Percentiles rank a stretch among this genome's conserved stretches.
Conservation (phyloP, 148 eudicot species). For the Camellia japonica region DNA sequence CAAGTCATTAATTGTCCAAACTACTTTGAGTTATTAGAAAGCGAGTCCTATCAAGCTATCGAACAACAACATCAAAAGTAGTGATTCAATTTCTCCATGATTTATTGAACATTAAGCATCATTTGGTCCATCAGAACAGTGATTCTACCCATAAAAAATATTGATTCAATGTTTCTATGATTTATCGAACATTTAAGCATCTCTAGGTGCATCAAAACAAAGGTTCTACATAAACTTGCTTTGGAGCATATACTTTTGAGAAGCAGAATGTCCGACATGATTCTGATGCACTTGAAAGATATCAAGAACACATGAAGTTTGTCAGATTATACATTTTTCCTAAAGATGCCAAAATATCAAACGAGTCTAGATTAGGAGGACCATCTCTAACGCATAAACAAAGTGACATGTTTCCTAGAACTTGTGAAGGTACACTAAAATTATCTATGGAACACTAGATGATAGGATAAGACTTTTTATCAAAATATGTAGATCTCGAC, state of each 20-base stretch:
- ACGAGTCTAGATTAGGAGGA: neutral
- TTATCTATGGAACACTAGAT: neutral
- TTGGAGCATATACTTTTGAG: neutral
- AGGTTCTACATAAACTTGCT: neutral
- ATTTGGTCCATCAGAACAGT: neutral
- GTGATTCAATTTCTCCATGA: neutral
- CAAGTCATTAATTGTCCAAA: no score
- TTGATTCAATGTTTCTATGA: neutral
- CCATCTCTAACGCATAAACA: neutral
- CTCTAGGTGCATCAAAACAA: neutral
- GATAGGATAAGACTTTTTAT: neutral
- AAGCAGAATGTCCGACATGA: neutral
- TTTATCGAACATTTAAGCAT: neutral
- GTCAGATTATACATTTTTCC: no score
- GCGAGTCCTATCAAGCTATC: no score
- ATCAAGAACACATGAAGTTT: no score
- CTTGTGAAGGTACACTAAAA: neutral
- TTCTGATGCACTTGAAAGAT: neutral
- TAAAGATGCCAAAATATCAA: neutral
- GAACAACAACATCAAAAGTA: no score
- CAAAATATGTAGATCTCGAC: neutral
- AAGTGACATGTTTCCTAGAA: neutral
- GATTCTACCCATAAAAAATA: neutral
- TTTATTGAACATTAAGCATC: neutral
- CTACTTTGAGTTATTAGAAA: no score